Base-by-base conservation (phyloP, 1,284 basidiomycete genomes). In the Microbotryum violaceum region DNA sequence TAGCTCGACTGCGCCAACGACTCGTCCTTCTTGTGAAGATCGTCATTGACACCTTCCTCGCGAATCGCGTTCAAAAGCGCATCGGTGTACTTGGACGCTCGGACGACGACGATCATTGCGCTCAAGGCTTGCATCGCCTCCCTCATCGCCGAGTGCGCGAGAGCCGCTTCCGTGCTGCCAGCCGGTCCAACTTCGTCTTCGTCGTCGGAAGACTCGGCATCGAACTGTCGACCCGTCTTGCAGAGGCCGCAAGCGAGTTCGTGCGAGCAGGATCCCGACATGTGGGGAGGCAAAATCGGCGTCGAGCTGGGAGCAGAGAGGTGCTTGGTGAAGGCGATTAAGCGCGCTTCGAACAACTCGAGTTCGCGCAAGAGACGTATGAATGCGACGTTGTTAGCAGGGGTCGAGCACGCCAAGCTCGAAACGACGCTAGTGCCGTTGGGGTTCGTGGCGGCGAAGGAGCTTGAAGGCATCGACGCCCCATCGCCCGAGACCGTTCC, bases 121-220 rank as follows among this genome's bases (percentile, higher is more conserved):
- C 60, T 62, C 6, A 72, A 52, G 3, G 70, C 69, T 56, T 70
- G 64, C 65, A 71, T 66, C 25, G 71, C 71, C 55, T 72, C 71
- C 16, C 69, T 51, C 71, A 72, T 71, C 20, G 71, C 71, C 37
- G 65, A 66, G 23, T 69, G 59, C 6, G 69, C 69, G 20, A 72
- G 61, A 8, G 37, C 58, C 42, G 23, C 57, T 63, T 52, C 62
- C 56, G 27, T 58, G 44, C 6, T 52, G 29, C 14, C 45, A 51
- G 12, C 51, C 54, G 47, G 8, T 2, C 6, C 61, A 20, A 23
- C 37, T 18, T 37, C 42, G 37, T 14, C n/a, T 21, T 63, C 68
- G 37, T 70, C 66, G 29, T 67, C 66, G 42, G 61, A 63, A 21
- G 60, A 61, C 51, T 71, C 67, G 12, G 61, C 65, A 58, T 70